Evolutionary conservation across 2,329 filamentous ascomycete genomes (phyloP).

Genomic region (Hirsutella minnesotensis): DNA sequence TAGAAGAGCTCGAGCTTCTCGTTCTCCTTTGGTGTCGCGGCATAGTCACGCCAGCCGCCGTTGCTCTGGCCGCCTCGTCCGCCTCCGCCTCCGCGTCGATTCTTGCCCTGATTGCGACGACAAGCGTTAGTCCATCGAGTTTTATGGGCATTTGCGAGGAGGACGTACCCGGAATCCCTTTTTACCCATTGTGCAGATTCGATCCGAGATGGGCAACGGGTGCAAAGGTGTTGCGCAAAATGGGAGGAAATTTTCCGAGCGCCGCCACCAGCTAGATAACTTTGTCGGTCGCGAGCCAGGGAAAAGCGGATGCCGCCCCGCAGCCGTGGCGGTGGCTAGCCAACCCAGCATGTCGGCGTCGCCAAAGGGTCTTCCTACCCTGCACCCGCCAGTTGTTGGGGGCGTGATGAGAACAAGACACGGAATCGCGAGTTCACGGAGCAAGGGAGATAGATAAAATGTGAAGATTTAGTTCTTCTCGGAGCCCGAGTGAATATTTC

Average conservation of each 20-base stretch:
- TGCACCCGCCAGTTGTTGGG: no score
- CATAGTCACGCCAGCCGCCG: constrained; percentile 23
- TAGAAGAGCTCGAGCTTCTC: constrained; percentile 81
- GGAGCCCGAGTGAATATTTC: no score
- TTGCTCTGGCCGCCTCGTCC: constrained; percentile 13
- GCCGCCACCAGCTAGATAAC: neutral
- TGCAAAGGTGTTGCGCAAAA: neutral
- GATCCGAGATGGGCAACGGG: neutral
- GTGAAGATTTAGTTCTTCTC: no score
- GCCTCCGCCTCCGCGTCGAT: constrained; percentile 23
- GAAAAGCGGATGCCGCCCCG: no score
- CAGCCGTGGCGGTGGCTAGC: no score
- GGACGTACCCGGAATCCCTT: constrained; percentile 23
- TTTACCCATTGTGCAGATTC: constrained; percentile 2
- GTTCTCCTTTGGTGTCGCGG: constrained; percentile 59
- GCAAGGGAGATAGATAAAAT: no score
- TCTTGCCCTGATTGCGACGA: constrained; percentile 18
- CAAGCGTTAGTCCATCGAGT: constrained; percentile 7
- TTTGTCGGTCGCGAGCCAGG: no score
- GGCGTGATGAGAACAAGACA: no score
- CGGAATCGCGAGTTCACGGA: no score
- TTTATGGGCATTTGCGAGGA: neutral
- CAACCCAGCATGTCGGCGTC: no score
- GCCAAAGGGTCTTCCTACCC: no score
- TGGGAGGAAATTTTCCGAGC: neutral